Percentiles rank a stretch among this genome's conserved stretches.
phyloP scores from a whole-genome alignment of 2,329 filamentous ascomycete genomes.

The Penicillium sp. region DNA sequence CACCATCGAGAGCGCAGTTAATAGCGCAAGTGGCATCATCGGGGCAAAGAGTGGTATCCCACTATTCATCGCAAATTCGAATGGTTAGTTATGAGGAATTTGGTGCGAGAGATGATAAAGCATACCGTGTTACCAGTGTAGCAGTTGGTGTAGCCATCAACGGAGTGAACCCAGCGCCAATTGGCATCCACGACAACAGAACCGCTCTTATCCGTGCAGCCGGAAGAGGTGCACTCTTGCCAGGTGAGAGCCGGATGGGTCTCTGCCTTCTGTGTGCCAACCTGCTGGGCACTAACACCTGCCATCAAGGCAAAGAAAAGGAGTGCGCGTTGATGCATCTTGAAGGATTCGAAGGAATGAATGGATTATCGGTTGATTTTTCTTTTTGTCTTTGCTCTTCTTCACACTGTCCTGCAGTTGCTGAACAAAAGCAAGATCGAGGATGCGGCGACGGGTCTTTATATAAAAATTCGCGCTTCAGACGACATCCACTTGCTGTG shows the following conservation, averaged over 20 bases:
- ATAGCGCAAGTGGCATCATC: slow-evolving; percentile 57
- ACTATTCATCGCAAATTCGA: slow-evolving; percentile 28
- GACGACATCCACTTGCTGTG: neutral
- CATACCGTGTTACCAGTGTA: slow-evolving; percentile 58
- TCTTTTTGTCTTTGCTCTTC: slow-evolving; percentile 21
- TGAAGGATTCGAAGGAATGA: slow-evolving; percentile 18
- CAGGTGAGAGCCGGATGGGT: slow-evolving; percentile 61
- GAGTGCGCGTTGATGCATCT: slow-evolving; percentile 40
- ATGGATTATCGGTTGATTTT: slow-evolving; percentile 9
- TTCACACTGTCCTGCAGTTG: slow-evolving; percentile 38
- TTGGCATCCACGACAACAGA: slow-evolving; percentile 64
- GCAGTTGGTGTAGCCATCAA: slow-evolving; percentile 60
- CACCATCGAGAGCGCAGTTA: slow-evolving; percentile 64
- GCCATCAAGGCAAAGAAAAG: slow-evolving; percentile 39
- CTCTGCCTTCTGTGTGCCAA: slow-evolving; percentile 38
- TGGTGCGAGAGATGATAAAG: neutral
- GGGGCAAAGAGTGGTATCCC: slow-evolving; percentile 57
- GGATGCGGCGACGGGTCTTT: slow-evolving; percentile 21
- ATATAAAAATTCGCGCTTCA: slow-evolving; percentile 26
- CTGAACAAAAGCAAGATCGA: slow-evolving; percentile 17
- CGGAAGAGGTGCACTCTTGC: slow-evolving; percentile 59
- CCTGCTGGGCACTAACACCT: slow-evolving; percentile 40
- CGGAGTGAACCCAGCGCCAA: slow-evolving; percentile 64
- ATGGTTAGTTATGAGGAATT: neutral
- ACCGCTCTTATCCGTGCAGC: slow-evolving; percentile 59